Evolutionary conservation across 2,329 filamentous ascomycete genomes (phyloP).

Genomic region (Emergomyces africanus): DNA sequence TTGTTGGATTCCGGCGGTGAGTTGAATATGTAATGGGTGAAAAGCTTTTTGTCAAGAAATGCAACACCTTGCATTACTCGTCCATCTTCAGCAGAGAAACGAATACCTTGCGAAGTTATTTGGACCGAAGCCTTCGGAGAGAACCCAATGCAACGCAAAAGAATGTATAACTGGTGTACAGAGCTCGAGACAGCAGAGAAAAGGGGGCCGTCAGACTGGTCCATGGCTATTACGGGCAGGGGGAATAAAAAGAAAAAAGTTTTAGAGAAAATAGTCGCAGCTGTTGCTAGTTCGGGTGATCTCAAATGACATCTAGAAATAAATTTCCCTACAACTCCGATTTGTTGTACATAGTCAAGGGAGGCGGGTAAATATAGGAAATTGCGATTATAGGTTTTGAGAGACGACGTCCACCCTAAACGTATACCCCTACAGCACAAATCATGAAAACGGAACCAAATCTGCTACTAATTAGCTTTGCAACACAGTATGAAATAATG

Average conservation of each 20-base stretch:
- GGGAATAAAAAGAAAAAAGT: too few relatives aligned
- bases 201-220: constrained; percentile 16
- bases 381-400: not conserved
- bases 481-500: constrained; percentile 5
- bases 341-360: constrained; percentile 24
- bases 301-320: constrained; percentile 20
- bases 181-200: constrained; percentile 51
- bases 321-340: constrained; percentile 19
- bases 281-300: constrained; percentile 1
- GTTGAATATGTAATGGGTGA: constrained; percentile 70
- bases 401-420: constrained; percentile 41
- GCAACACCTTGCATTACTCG: constrained; percentile 83
- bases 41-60: constrained; percentile 79
- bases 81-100: constrained; percentile 78
- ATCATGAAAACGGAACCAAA: constrained; percentile 98
- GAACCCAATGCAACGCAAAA: constrained; percentile 51
- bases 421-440: constrained; percentile 96
- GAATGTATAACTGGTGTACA: constrained; percentile 46
- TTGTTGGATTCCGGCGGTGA: constrained; percentile 20
- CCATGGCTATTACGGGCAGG: constrained; percentile 5
- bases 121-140: constrained; percentile 51
- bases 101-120: constrained; percentile 71
- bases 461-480: constrained; percentile 34
- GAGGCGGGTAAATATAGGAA: not conserved
- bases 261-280: not conserved